phyloP scores from a whole-genome alignment of 257 asterid genomes.

The Nicotiana tabacum region DNA sequence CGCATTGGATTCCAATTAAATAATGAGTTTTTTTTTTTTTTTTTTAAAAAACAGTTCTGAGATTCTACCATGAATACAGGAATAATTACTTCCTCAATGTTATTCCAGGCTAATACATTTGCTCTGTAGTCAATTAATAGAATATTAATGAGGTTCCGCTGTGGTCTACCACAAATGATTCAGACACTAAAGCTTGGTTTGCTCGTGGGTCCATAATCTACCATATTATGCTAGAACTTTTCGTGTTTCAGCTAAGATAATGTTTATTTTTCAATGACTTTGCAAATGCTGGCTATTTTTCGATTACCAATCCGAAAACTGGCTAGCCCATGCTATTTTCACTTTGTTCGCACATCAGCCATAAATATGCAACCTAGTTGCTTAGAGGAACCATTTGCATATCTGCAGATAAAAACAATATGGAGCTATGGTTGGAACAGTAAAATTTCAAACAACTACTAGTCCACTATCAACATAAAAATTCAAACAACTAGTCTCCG shows the following conservation, averaged over 20 bases:
- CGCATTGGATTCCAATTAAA: too few relatives aligned
- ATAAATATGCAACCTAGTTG: neutral
- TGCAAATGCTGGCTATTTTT: too few relatives aligned
- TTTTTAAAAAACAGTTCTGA: neutral
- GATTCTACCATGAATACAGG: neutral
- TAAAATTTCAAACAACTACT: neutral
- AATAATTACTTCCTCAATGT: neutral
- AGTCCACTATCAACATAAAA: too few relatives aligned
- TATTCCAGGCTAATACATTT: neutral
- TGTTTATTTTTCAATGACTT: too few relatives aligned
- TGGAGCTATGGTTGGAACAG: conserved; percentile 9
- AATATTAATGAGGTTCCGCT: neutral
- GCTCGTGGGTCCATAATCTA: too few relatives aligned
- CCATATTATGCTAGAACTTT: too few relatives aligned
- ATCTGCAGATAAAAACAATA: too few relatives aligned
- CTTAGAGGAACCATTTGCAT: too few relatives aligned
- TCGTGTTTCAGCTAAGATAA: too few relatives aligned
- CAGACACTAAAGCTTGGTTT: neutral
- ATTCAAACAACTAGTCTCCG: neutral
- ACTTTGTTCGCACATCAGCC: neutral
- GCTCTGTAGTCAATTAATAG: too few relatives aligned
- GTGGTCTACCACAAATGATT: neutral
- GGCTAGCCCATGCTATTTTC: neutral
- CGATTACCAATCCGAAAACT: too few relatives aligned
- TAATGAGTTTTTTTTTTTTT: too few relatives aligned